Evolutionary conservation across 805 yeast species (phyloP).

Genomic region (Kuraishia borneana): DNA sequence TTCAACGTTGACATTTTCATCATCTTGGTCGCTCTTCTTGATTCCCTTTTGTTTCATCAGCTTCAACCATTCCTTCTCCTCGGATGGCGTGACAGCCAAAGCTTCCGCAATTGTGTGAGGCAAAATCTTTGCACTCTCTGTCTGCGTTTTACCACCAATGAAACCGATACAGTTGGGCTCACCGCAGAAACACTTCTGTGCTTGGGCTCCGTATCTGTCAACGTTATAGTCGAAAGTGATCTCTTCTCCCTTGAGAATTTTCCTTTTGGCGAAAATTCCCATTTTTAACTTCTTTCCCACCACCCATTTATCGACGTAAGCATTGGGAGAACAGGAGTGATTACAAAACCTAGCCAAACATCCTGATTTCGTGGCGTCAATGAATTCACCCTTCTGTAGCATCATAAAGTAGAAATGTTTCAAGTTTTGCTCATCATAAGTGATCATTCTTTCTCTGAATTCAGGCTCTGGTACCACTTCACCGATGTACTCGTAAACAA

Average conservation of each 20-base stretch:
- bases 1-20: conserved; percentile 48
- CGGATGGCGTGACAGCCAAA: conserved; percentile 57
- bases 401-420: conserved; percentile 93
- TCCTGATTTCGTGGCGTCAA: conserved; percentile 89
- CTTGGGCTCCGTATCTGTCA: conserved; percentile 90
- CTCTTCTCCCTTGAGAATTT: conserved; percentile 71
- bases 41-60: conserved; percentile 30
- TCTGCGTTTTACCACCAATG: conserved; percentile 95
- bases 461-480: conserved; percentile 77
- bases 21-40: conserved; percentile 18
- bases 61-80: conserved; percentile 65
- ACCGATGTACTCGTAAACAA: conserved; percentile 87
- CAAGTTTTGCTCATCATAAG: conserved; percentile 56
- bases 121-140: conserved; percentile 75
- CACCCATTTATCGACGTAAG: conserved; percentile 95
- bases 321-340: conserved; percentile 93
- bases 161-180: conserved; percentile 86
- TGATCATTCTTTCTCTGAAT: conserved; percentile 65
- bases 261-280: conserved; percentile 88
- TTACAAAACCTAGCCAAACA: conserved; percentile 85
- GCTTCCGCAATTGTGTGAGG: conserved; percentile 84
- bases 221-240: conserved; percentile 89
- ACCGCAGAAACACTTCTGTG: conserved; percentile 92
- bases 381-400: conserved; percentile 85
- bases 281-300: conserved; percentile 81